Evolutionary conservation across 2,329 filamentous ascomycete genomes (phyloP), one percentile per base, ranked within the genome.

Genomic region (Colletotrichum navitas): DNA sequence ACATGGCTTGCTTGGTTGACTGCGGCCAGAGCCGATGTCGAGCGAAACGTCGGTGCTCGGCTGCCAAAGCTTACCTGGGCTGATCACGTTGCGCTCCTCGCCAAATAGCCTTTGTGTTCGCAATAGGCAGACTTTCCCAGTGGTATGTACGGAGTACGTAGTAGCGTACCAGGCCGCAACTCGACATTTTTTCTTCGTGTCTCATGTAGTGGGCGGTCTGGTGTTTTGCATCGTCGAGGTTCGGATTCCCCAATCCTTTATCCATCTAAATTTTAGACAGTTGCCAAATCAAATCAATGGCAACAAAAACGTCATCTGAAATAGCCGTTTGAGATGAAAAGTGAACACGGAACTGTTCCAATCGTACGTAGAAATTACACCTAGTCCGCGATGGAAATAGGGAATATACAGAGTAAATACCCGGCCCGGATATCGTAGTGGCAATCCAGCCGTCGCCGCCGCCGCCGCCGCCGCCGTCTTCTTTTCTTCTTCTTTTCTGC

Each of bases 381-480:
- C 8, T 4, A 45, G 49, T 10, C 54, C 32, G 51, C 52, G 26
- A 12, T 32, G 47, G 24, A 41, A 43, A 39, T 71, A 62, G 49
- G 49, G 29, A 67, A 61, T 71, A 62, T 71, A 67, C 63, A 67
- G 56, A 67, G 52, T 56, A 71, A 58, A 41, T 51, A 45, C 55
- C 49, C 29, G 49, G 61, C 47, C 49, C 36, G 32, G 45, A 29
- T 51, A 41, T 45, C 56, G 32, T 71, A 26, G 41, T 58, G 56
- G 49, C 51, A 29, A 67, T 43, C 47, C 60, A 14, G 24, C 56
- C 47, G 2, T n/a, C 43, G 29, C 29, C 29, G 2, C 4, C 29
- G 29, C 4, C 29, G 29, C 4, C 29, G 29, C 4, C 29, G 2
- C 4, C 29, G 29, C 4, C 4, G 29, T 29, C 29, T 29, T 29